phyloP scores from a whole-genome alignment of 2,329 filamentous ascomycete species.

The Phaeosphaeria sp. region DNA sequence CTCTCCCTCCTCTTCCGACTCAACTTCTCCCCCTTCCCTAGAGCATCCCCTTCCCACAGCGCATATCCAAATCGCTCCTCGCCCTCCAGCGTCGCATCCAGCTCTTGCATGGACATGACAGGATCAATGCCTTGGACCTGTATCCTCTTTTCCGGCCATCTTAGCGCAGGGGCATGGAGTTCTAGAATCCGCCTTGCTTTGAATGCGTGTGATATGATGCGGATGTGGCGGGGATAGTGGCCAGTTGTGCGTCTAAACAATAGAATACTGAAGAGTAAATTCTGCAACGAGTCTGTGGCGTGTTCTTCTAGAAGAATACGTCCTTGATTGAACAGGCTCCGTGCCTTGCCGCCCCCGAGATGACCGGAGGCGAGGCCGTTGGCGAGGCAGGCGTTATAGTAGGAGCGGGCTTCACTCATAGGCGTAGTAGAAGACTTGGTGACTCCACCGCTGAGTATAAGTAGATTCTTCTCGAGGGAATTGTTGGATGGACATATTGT shows the following conservation, averaged over 20 bases:
- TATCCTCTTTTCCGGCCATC: slow-evolving; percentile 51
- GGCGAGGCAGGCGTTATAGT: slow-evolving; percentile 43
- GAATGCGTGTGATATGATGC: slow-evolving; percentile 57
- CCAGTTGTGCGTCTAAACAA: slow-evolving; percentile 53
- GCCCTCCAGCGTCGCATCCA: slow-evolving; percentile 43
- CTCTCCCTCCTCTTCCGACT: slow-evolving; percentile 48
- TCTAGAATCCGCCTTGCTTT: slow-evolving; percentile 53
- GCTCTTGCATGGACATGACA: slow-evolving; percentile 46
- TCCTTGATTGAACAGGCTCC: slow-evolving; percentile 41
- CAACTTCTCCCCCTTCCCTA: slow-evolving; percentile 46
- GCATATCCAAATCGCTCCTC: slow-evolving; percentile 48
- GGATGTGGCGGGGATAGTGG: slow-evolving; percentile 50
- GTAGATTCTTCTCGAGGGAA: slow-evolving; percentile 48
- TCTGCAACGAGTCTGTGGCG: slow-evolving; percentile 86
- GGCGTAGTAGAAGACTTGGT: slow-evolving; percentile 38
- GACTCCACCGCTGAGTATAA: slow-evolving; percentile 75
- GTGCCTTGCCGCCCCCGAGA: slow-evolving; percentile 28
- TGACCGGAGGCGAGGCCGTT: slow-evolving; percentile 31
- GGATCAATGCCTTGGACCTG: slow-evolving; percentile 56
- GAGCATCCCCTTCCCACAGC: slow-evolving; percentile 48
- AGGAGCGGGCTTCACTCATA: slow-evolving; percentile 46
- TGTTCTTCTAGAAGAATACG: slow-evolving; percentile 69
- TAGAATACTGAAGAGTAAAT: slow-evolving; percentile 78
- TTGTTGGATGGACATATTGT: slow-evolving; percentile 51
- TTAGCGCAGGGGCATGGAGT: slow-evolving; percentile 50